A percentile compares a stretch with the other conserved stretches of the same genome.
Evolutionary conservation across 176 grass and related monocot genomes (phyloP).

Genomic region (Aegilops umbellulata): DNA sequence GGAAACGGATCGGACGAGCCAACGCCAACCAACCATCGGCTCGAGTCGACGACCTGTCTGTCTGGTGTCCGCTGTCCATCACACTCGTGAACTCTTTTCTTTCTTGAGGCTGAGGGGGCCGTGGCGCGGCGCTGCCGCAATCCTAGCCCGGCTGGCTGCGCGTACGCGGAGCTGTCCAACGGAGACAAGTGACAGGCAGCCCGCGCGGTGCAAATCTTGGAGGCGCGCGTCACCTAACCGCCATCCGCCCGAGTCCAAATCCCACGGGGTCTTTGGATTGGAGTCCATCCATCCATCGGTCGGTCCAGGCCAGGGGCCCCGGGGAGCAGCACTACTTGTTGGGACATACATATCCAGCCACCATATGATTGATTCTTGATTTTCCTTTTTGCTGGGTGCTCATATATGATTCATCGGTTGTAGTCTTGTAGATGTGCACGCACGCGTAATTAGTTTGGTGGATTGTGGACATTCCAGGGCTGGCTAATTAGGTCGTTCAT

Average conservation of each 20-base stretch:
- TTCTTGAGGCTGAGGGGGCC: too few relatives aligned
- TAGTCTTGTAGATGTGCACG: background rate
- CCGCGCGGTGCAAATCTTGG: slow-evolving; percentile 36
- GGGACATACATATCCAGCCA: background rate
- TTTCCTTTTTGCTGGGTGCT: too few relatives aligned
- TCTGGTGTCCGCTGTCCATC: too few relatives aligned
- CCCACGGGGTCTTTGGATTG: background rate
- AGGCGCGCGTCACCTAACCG: background rate
- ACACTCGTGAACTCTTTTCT: too few relatives aligned
- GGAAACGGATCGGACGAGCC: too few relatives aligned
- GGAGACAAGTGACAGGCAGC: slow-evolving; percentile 6
- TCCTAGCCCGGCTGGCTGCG: background rate
- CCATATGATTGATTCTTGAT: background rate
- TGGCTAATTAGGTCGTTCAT: background rate
- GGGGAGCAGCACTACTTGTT: too few relatives aligned
- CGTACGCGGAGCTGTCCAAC: slow-evolving; percentile 13
- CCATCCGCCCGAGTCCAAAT: background rate
- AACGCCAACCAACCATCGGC: too few relatives aligned
- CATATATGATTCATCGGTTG: background rate
- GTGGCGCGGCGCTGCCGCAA: too few relatives aligned
- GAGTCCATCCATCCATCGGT: too few relatives aligned
- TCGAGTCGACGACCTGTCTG: background rate
- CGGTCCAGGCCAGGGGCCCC: too few relatives aligned
- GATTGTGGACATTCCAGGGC: background rate
- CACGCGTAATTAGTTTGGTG: background rate